These are phyloP conservation scores for Salvia miltiorrhiza DNA, from an alignment of 257 asterid genomes.

Conservation along the genomic window DNA sequence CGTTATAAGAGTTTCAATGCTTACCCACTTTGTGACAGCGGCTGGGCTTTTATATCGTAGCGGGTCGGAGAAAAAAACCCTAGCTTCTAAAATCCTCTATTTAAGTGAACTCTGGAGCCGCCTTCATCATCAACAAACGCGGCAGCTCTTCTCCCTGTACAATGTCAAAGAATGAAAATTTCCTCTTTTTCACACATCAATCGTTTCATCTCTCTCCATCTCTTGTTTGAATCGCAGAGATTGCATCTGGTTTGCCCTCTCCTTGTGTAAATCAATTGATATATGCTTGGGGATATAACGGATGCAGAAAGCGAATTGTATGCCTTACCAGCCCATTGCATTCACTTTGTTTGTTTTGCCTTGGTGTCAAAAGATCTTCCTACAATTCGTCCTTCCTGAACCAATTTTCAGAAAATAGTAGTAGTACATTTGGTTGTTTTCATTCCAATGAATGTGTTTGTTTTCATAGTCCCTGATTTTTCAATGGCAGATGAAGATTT, in stretches of 20 bases:
- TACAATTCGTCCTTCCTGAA: constrained; percentile 7
- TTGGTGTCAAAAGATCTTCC: constrained; percentile 80
- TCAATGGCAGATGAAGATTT: constrained; percentile 47
- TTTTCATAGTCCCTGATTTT: neutral
- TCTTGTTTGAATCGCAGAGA: neutral
- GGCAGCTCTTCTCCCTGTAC: neutral
- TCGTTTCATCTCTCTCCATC: neutral
- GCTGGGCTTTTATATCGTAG: no score
- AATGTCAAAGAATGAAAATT: neutral
- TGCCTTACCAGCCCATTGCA: constrained; percentile 88
- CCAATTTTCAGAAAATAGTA: neutral
- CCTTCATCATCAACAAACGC: no score
- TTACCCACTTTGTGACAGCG: no score
- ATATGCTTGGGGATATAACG: constrained; percentile 60
- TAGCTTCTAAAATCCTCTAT: no score
- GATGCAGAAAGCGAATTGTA: constrained; percentile 55
- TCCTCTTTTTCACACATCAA: neutral
- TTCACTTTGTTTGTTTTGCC: constrained; percentile 45
- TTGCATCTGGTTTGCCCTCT: constrained; percentile 84
- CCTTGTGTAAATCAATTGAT: constrained; percentile 31
- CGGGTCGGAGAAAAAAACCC: no score
- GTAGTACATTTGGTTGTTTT: neutral
- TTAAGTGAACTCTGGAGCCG: no score
- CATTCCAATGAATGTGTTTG: neutral
- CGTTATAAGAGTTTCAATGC: no score